These are phyloP conservation scores for Magnolia changhungtana DNA, from an alignment of 164 flowering plant species.

Conservation along the genomic window DNA sequence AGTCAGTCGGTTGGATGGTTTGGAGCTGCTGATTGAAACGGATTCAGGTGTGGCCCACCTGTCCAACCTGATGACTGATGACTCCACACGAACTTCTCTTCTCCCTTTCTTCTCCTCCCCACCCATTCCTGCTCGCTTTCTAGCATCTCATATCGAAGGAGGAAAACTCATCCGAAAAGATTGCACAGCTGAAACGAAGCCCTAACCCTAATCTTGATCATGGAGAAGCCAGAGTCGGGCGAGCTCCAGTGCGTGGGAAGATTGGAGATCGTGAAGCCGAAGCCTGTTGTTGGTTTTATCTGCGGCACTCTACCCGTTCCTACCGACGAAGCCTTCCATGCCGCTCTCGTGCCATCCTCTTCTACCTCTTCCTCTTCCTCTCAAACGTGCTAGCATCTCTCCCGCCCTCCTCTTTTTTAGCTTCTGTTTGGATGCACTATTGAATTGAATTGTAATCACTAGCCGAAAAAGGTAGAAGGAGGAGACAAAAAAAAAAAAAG, in stretches of 20 bases:
- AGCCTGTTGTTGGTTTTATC: slow-evolving; percentile 66
- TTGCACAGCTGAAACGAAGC: neutral
- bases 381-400: slow-evolving; percentile 7
- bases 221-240: slow-evolving; percentile 3
- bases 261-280: slow-evolving; percentile 61
- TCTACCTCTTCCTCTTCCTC: slow-evolving; percentile 4
- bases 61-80: too few species aligned
- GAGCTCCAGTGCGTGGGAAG: slow-evolving; percentile 61
- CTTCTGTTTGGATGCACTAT: neutral
- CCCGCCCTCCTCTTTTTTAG: neutral
- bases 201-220: neutral
- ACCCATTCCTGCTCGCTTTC: too few species aligned
- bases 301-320: slow-evolving; percentile 91
- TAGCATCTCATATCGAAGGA: neutral
- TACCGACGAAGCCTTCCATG: slow-evolving; percentile 66
- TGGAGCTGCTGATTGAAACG: too few species aligned
- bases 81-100: too few species aligned
- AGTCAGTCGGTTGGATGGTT: too few species aligned
- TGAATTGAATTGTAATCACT: neutral
- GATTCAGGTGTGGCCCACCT: too few species aligned
- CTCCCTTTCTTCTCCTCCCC: too few species aligned
- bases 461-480: neutral
- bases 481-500: too few species aligned
- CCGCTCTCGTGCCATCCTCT: slow-evolving; percentile 62
- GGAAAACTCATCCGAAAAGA: neutral